Base-by-base conservation (phyloP, 768 basidiomycete genomes). In the Agaricus blazei region DNA sequence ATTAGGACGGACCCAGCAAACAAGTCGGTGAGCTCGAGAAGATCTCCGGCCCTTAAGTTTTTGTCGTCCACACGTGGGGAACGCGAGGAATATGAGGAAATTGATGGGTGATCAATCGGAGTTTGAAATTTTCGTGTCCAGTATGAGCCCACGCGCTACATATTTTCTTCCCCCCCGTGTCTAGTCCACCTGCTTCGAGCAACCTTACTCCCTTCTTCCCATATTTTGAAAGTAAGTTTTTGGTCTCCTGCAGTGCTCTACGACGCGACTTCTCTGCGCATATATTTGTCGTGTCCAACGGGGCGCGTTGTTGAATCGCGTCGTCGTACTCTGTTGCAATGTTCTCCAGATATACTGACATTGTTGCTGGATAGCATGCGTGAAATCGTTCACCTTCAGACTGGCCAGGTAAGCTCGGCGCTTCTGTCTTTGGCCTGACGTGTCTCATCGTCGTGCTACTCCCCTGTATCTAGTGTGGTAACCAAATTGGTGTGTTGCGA, bases 351-450 rank as follows among this genome's bases (percentile, higher is more conserved):
- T 60, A 45, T 55, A 28, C 69, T 72, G 62, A 72, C 65, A 46
- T 69, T 68, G 64, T 60, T 52, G 67, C 64, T 68, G 19, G 0
- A 43, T 64, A 93, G 90, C 81, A 93, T 93, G 91, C 91, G 95
- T 81, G 95, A 98, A 87, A 98, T 98, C 76, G 95, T 98, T 71
- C 96, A 98, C 78, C 86, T 98, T 68, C 96, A 98, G 75, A 98
- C 96, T 61, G 96, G 96, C 78, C 96, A 97, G 85, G 93, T 93
- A 67, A 65, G 86, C 74, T 49, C 43, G 64, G 78, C 69, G 50
- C 48, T 34, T 47, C 58, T 53, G 36, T 34, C 26, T 38, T 31
- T 38, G 36, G 27, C 12, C 48, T 52, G 9, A 29, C 52, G 37
- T 55, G 43, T n/a, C 54, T 56, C 31, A 56, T 31, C 29, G 40